Conservation (phyloP, 768 basidiomycete genomes). For the Kwoniella dendrophila region DNA sequence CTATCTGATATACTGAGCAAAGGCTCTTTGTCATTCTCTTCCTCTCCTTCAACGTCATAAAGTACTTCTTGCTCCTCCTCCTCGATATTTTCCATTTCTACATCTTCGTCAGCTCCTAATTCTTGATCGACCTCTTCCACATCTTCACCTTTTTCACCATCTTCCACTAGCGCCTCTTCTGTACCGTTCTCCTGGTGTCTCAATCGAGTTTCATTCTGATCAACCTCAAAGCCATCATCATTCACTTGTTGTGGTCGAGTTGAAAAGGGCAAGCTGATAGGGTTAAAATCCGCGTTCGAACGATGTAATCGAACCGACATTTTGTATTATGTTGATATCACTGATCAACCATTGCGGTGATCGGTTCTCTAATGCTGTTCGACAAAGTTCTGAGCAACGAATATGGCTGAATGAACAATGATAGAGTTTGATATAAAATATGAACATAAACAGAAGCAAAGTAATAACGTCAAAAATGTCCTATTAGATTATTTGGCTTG, state of each 20-base stretch:
- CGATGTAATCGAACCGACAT: constrained; percentile 18
- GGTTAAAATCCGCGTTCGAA: constrained; percentile 15
- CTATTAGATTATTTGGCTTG: too few species aligned
- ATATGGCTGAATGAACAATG: too few species aligned
- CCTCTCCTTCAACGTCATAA: constrained; percentile 19
- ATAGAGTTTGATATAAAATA: background rate
- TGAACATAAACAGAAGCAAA: too few species aligned
- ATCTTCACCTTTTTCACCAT: constrained; percentile 11
- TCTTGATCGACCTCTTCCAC: constrained; percentile 18
- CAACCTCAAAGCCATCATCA: constrained; percentile 34
- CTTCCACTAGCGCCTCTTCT: constrained; percentile 7
- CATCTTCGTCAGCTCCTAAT: constrained; percentile 34
- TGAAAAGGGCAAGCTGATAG: constrained; percentile 31
- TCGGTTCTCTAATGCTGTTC: too few species aligned
- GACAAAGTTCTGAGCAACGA: too few species aligned
- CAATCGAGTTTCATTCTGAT: background rate
- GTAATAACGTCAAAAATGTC: background rate
- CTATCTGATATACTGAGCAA: constrained; percentile 35
- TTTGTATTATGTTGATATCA: background rate
- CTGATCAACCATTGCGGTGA: too few species aligned
- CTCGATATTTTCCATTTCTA: constrained; percentile 33
- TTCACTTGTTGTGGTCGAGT: constrained; percentile 35
- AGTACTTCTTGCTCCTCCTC: constrained; percentile 18
- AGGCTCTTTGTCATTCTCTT: constrained; percentile 22
- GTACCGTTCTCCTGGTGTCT: constrained; percentile 3